Percentiles rank a stretch among this genome's conserved stretches.
Evolutionary conservation across 805 yeast species (phyloP).

Genomic region (Saccharomycopsis guyanensis): DNA sequence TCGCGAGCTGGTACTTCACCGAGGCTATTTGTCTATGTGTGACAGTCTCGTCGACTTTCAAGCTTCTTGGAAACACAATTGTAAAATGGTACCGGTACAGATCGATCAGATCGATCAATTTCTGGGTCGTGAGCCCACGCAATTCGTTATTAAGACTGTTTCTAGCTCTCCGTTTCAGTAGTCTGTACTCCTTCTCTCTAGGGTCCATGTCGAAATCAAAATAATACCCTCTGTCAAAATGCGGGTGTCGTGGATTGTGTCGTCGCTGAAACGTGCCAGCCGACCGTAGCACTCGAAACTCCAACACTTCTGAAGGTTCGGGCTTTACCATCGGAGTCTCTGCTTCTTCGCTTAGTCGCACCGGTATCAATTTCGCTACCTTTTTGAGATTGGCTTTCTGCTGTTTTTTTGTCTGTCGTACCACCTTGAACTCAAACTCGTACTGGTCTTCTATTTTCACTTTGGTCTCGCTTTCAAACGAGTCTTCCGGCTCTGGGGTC

Average conservation of each 20-base stretch:
- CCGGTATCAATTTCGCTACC: neutral
- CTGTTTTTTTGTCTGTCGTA: neutral
- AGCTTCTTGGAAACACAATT: neutral
- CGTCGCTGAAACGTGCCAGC: too few relatives aligned
- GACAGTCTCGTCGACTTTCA: neutral
- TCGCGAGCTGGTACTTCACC: neutral
- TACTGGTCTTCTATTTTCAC: neutral
- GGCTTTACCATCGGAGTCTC: neutral
- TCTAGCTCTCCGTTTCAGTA: neutral
- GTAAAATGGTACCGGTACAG: slow-evolving; percentile 4
- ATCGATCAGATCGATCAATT: slow-evolving; percentile 8
- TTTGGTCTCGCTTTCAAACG: neutral
- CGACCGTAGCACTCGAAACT: neutral
- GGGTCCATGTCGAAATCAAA: slow-evolving; percentile 8
- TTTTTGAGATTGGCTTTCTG: neutral
- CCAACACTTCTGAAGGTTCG: neutral
- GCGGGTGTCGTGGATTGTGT: too few relatives aligned
- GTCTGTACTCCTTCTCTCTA: slow-evolving; percentile 1
- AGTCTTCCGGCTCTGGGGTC: neutral
- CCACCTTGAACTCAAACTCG: neutral
- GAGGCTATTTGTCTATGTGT: neutral
- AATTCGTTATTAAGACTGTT: slow-evolving; percentile 8
- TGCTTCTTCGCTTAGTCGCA: neutral
- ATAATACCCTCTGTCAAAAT: slow-evolving; percentile 3
- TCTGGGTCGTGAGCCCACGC: slow-evolving; percentile 4